phyloP scores from a whole-genome alignment of 768 basidiomycete species.

The Suillus americanus region DNA sequence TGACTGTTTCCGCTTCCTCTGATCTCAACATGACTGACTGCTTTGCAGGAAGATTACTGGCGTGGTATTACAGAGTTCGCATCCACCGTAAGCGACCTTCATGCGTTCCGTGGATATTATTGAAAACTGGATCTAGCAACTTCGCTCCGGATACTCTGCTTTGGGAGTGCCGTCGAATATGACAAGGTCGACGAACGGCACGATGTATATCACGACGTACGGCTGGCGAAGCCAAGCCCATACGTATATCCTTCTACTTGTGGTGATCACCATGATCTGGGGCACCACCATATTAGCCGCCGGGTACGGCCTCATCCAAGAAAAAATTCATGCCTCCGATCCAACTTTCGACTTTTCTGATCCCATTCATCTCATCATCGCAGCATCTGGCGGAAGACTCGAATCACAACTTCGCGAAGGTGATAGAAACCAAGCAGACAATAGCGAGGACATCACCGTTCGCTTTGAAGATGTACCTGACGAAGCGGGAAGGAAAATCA shows the following conservation, averaged over 20 bases:
- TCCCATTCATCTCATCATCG: constrained; percentile 1
- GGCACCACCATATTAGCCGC: neutral
- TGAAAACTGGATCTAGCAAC: neutral
- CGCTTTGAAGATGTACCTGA: neutral
- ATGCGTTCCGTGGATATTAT: neutral
- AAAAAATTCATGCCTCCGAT: neutral
- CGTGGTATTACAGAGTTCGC: constrained; percentile 9
- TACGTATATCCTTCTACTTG: constrained; percentile 6
- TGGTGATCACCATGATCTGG: constrained; percentile 1
- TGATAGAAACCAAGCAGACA: neutral
- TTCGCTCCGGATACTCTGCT: constrained; percentile 9
- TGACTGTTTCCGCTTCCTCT: neutral
- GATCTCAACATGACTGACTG: neutral
- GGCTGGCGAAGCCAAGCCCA: constrained; percentile 2
- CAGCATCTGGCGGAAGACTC: constrained; percentile 2
- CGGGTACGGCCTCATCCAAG: constrained; percentile 3
- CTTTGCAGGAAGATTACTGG: constrained; percentile 11
- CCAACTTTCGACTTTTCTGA: constrained; percentile 8
- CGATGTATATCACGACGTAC: constrained; percentile 6
- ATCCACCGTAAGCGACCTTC: constrained; percentile 3
- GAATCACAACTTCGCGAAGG: neutral
- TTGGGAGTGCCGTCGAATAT: constrained; percentile 1
- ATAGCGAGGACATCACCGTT: neutral
- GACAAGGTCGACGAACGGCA: constrained; percentile 3
- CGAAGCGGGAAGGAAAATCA: neutral